Evolutionary conservation across 768 basidiomycete species (phyloP).

Genomic region (Hericium coralloides): DNA sequence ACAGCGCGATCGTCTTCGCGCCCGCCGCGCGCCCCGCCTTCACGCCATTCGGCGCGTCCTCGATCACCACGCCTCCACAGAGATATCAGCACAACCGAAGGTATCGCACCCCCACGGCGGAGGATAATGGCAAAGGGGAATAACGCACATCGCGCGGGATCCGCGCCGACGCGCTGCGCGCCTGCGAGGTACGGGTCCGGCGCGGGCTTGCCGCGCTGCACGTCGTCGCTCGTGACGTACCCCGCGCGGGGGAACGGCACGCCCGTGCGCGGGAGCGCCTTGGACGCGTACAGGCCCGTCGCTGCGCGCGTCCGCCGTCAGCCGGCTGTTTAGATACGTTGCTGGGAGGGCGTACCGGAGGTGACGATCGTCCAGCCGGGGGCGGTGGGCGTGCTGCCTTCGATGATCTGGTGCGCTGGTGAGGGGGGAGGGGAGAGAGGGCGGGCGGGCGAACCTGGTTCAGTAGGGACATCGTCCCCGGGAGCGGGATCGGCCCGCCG

Average conservation of each 20-base stretch:
- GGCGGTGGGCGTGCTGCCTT: conserved; percentile 14
- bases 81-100: background rate
- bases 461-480: conserved; percentile 54
- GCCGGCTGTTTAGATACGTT: conserved; percentile 42
- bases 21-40: conserved; percentile 70
- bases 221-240: conserved; percentile 68
- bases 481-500: conserved; percentile 53
- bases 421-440: background rate
- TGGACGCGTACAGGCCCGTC: conserved; percentile 60
- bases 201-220: conserved; percentile 71
- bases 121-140: background rate
- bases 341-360: conserved; percentile 65
- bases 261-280: conserved; percentile 55
- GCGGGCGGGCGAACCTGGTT: conserved; percentile 31
- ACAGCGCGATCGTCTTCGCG: conserved; percentile 69
- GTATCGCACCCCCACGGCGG: background rate
- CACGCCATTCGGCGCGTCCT: conserved; percentile 84
- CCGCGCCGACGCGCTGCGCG: conserved; percentile 47
- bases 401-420: conserved; percentile 10
- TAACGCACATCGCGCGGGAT: conserved; percentile 47
- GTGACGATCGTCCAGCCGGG: conserved; percentile 80
- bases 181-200: conserved; percentile 84
- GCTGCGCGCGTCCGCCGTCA: conserved; percentile 51
- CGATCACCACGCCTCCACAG: conserved; percentile 72
- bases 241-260: conserved; percentile 50